Conservation (phyloP, 306 rosid genomes). For the Vigna reflexopilosa region DNA sequence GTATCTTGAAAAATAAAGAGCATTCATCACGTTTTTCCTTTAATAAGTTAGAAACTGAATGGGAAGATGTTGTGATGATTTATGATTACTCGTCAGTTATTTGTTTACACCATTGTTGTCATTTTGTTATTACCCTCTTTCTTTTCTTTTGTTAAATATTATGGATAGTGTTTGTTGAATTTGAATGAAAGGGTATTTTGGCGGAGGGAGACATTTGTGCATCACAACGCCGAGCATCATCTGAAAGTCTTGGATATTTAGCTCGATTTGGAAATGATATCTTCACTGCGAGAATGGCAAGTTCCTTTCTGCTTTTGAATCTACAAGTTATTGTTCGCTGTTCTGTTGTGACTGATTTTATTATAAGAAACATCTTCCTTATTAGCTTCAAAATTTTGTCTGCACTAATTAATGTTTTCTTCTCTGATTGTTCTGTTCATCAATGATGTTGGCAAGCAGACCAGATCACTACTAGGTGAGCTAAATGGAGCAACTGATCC, state of each 20-base stretch:
- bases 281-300: conserved; percentile 94
- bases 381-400: conserved; percentile 15
- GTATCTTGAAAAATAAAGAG: background rate
- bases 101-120: conserved; percentile 20
- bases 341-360: conserved; percentile 25
- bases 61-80: background rate
- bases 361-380: conserved; percentile 21
- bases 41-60: background rate
- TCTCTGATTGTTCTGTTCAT: conserved; percentile 39
- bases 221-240: conserved; percentile 88
- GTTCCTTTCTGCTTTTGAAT: conserved; percentile 42
- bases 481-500: conserved; percentile 77
- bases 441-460: conserved; percentile 59
- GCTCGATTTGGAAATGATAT: conserved; percentile 96
- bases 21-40: background rate
- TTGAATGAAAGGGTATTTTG: conserved; percentile 77
- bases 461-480: conserved; percentile 84
- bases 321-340: conserved; percentile 21
- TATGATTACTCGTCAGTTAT: conserved; percentile 11
- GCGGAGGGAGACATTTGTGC: conserved; percentile 91
- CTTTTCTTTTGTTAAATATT: conserved; percentile 2
- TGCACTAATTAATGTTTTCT: background rate
- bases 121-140: background rate
- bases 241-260: conserved; percentile 90
- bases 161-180: conserved; percentile 35